Conservation (phyloP, 768 basidiomycete genomes). For the Tylopilus balloui region DNA sequence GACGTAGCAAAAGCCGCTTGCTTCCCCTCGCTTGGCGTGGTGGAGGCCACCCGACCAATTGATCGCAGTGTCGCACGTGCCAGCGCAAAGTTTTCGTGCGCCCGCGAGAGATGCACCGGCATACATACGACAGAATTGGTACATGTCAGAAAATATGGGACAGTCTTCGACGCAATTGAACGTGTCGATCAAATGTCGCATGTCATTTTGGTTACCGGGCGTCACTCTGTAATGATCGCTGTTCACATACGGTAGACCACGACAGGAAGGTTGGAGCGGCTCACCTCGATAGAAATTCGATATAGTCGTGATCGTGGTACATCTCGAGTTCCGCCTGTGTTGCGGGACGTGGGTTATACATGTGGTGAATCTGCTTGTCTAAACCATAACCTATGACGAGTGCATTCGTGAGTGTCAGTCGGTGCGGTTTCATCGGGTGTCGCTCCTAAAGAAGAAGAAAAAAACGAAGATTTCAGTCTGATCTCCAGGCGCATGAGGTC, state of each 20-base stretch:
- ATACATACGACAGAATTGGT: conserved; percentile 92
- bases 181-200: conserved; percentile 72
- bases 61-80: conserved; percentile 91
- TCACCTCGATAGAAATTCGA: conserved; percentile 91
- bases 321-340: conserved; percentile 84
- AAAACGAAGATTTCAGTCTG: conserved; percentile 1
- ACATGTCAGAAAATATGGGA: conserved; percentile 93
- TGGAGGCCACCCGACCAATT: conserved; percentile 99
- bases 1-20: conserved; percentile 97
- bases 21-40: conserved; percentile 96
- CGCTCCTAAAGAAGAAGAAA: conserved; percentile 58
- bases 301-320: conserved; percentile 94
- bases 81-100: conserved; percentile 80
- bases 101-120: conserved; percentile 89
- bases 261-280: conserved; percentile 15
- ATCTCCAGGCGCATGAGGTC: neutral
- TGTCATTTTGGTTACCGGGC: conserved; percentile 64
- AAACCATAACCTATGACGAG: conserved; percentile 95
- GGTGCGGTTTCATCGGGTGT: conserved; percentile 98
- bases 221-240: conserved; percentile 57
- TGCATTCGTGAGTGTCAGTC: conserved; percentile 92
- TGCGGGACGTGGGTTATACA: conserved; percentile 84
- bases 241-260: neutral
- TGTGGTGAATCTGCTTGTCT: conserved; percentile 90
- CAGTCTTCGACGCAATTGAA: conserved; percentile 98